phyloP scores from a whole-genome alignment of 78 protist genomes.

The Dictyostelium discoideum region dicty_2.7 NC_007089.4:662501-663000 shows the following conservation, averaged over 20 bases:
- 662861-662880: background rate
- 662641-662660: background rate
- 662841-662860: background rate
- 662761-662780: slow-evolving; percentile 75
- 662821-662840: background rate
- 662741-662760: slow-evolving; percentile 29
- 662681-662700: slow-evolving; percentile 33
- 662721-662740: slow-evolving; percentile 24
- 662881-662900: background rate
- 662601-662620: too few species aligned
- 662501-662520: too few species aligned
- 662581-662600: too few species aligned
- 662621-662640: too few species aligned
- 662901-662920: slow-evolving; percentile 72
- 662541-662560: too few species aligned
- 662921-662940: background rate
- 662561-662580: too few species aligned
- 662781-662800: slow-evolving; percentile 91
- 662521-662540: too few species aligned
- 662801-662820: slow-evolving; percentile 4
- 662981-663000: slow-evolving; percentile 85
- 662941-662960: slow-evolving; percentile 50
- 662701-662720: slow-evolving; percentile 17
- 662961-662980: slow-evolving; percentile 63
- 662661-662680: background rate